These are phyloP conservation scores for Penicillium cosmopolitanum DNA, from an alignment of 495 filamentous ascomycete genomes.

Conservation along the genomic window DNA sequence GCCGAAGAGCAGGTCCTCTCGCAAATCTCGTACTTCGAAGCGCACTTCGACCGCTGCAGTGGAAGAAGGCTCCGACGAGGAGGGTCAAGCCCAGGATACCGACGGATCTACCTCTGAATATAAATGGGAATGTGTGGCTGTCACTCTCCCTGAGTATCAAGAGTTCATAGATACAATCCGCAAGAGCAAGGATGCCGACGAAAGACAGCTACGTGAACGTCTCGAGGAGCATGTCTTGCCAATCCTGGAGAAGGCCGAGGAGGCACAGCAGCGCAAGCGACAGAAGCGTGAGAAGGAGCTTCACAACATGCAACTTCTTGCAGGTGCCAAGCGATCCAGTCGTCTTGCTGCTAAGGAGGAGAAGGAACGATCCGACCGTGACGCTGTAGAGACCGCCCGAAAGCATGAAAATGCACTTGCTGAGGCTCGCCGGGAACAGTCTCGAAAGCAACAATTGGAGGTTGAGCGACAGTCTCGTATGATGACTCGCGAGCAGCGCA, in stretches of 20 bases:
- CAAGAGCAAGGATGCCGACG: constrained; percentile 77
- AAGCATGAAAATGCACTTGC: constrained; percentile 67
- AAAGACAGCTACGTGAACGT: constrained; percentile 71
- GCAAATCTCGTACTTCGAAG: constrained; percentile 70
- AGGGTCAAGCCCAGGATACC: constrained; percentile 37
- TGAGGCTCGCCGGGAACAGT: constrained; percentile 68
- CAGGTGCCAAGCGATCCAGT: constrained; percentile 91
- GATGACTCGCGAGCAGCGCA: constrained; percentile 80
- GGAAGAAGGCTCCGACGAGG: constrained; percentile 59
- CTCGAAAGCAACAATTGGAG: constrained; percentile 67
- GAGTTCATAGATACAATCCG: constrained; percentile 70
- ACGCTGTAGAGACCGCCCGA: constrained; percentile 69
- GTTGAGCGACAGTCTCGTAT: constrained; percentile 79
- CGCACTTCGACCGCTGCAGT: constrained; percentile 59
- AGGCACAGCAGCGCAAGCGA: constrained; percentile 62
- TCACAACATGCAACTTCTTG: constrained; percentile 77
- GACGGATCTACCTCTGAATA: constrained; percentile 40
- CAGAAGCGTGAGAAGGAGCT: constrained; percentile 81
- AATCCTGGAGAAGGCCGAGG: constrained; percentile 79
- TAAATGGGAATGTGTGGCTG: constrained; percentile 90
- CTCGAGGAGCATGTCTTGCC: constrained; percentile 78
- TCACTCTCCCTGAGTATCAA: constrained; percentile 76
- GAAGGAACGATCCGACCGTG: constrained; percentile 73
- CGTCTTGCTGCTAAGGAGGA: constrained; percentile 81
- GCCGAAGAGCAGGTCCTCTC: constrained; percentile 74